Conservation (phyloP, 179 eudicot genomes). For the Beta lomatogona region DNA sequence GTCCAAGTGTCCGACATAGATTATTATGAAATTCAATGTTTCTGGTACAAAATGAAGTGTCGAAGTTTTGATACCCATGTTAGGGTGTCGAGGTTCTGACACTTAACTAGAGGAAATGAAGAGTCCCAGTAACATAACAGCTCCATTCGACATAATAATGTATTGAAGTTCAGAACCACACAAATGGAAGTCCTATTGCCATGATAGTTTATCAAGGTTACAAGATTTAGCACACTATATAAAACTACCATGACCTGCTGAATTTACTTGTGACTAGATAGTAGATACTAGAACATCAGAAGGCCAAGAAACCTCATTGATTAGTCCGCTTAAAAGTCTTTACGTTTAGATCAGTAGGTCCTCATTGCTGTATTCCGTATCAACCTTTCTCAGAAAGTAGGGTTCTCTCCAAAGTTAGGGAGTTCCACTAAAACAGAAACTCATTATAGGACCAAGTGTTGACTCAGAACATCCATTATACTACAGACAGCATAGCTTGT, state of each 20-base stretch:
- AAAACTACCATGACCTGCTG: neutral
- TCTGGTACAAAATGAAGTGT: too few species aligned
- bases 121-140: too few species aligned
- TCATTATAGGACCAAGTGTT: neutral
- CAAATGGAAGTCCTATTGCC: too few species aligned
- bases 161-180: neutral
- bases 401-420: neutral
- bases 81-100: too few species aligned
- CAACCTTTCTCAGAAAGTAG: neutral
- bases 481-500: neutral
- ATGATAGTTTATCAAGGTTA: too few species aligned
- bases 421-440: neutral
- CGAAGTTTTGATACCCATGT: too few species aligned
- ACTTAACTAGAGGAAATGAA: neutral
- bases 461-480: neutral
- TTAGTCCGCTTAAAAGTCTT: neutral
- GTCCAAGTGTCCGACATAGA: too few species aligned
- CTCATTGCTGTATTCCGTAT: neutral
- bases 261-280: neutral
- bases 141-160: neutral
- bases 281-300: neutral
- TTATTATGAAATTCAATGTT: too few species aligned
- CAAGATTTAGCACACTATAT: too few species aligned
- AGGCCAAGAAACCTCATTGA: neutral
- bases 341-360: neutral